Percentiles rank a stretch among this genome's conserved stretches.
Conservation (phyloP, 2,329 filamentous ascomycete species). For the Fusarium coicis region DNA sequence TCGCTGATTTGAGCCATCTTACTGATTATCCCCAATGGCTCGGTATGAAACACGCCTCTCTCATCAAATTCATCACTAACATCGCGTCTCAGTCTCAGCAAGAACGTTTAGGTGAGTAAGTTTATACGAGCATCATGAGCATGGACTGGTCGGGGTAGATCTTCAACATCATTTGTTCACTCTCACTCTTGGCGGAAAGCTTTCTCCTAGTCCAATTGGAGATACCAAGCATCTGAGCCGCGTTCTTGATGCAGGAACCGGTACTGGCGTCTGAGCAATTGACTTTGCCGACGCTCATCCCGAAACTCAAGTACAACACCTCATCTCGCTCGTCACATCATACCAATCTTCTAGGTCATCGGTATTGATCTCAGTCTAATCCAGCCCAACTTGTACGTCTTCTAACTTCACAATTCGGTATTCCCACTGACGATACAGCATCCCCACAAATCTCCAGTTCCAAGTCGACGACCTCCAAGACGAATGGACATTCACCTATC, state of each 20-base stretch:
- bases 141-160: constrained; percentile 28
- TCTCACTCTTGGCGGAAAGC: constrained; percentile 47
- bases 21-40: constrained; percentile 41
- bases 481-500: constrained; percentile 52
- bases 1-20: rapidly evolving
- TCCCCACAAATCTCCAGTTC: constrained; percentile 62
- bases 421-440: constrained; percentile 41
- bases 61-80: constrained; percentile 11
- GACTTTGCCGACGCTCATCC: constrained; percentile 54
- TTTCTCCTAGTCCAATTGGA: constrained; percentile 44
- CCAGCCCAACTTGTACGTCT: constrained; percentile 50
- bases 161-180: constrained; percentile 52
- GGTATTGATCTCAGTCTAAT: constrained; percentile 58
- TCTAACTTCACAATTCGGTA: rapidly evolving
- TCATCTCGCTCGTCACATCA: rapidly evolving
- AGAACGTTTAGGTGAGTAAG: constrained; percentile 44
- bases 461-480: constrained; percentile 57
- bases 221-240: constrained; percentile 37
- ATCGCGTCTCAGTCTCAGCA: constrained; percentile 42
- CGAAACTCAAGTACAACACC: constrained; percentile 39
- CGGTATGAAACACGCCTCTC: constrained; percentile 26
- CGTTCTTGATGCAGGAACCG: constrained; percentile 60
- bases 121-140: rapidly evolving
- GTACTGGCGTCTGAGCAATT: constrained; percentile 59
- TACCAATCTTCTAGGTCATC: constrained; percentile 41